These are phyloP conservation scores for Chaetoceros tenuissimus DNA, from an alignment of 108 stramenopile genomes.

Conservation along the genomic window DNA sequence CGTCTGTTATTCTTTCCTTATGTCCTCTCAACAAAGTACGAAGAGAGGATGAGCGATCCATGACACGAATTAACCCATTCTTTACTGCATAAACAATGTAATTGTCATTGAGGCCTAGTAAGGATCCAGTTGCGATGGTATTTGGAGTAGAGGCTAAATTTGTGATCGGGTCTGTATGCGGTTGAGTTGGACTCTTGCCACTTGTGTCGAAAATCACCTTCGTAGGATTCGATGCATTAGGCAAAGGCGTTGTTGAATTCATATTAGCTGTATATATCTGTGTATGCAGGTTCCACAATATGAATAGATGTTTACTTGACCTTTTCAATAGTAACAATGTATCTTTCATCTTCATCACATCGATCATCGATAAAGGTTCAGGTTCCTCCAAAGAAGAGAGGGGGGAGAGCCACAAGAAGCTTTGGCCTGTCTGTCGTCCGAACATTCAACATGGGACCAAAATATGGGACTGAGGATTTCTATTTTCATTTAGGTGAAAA, in stretches of 20 bases:
- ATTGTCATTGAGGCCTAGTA: conserved; percentile 56
- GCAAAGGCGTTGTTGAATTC: neutral
- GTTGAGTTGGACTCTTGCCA: neutral
- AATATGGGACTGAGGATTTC: too few species aligned
- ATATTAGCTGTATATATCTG: too few species aligned
- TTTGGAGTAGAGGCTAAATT: neutral
- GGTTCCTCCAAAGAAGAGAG: too few species aligned
- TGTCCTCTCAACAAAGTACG: conserved; percentile 63
- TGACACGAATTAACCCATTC: conserved; percentile 74
- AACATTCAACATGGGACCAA: too few species aligned
- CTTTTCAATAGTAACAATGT: too few species aligned
- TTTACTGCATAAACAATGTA: conserved; percentile 81
- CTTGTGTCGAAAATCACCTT: neutral
- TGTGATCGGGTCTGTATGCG: neutral
- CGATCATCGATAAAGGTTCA: too few species aligned
- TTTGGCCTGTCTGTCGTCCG: too few species aligned
- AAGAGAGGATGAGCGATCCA: conserved; percentile 47
- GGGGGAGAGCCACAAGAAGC: too few species aligned
- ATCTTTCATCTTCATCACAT: too few species aligned
- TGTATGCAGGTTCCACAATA: too few species aligned
- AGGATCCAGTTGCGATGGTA: neutral
- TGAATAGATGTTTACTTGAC: too few species aligned
- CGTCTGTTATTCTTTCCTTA: conserved; percentile 24
- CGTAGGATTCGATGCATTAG: neutral
- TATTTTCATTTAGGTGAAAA: too few species aligned